phyloP scores from a whole-genome alignment of 2,329 filamentous ascomycete genomes.

The Pochonia chlamydosporia region DNA sequence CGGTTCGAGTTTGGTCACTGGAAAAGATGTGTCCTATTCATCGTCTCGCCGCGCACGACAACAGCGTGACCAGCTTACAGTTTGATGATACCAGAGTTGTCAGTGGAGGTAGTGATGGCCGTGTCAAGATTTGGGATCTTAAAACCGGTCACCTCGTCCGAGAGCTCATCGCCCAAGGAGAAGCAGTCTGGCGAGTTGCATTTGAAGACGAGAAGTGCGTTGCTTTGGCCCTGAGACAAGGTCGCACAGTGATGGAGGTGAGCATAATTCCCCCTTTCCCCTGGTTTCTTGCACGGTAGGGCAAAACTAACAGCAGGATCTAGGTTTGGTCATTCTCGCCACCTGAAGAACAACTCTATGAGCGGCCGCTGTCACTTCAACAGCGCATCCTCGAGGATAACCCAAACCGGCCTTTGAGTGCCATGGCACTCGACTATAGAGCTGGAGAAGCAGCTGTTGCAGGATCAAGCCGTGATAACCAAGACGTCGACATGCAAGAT shows the following conservation, averaged over 20 bases:
- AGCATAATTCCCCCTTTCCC: conserved; percentile 11
- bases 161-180: conserved; percentile 84
- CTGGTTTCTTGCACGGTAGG: neutral
- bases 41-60: conserved; percentile 91
- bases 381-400: conserved; percentile 40
- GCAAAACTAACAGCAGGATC: neutral
- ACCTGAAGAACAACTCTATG: conserved; percentile 60
- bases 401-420: conserved; percentile 44
- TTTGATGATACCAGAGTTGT: conserved; percentile 96
- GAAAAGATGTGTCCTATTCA: conserved; percentile 89
- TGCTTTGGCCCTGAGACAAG: conserved; percentile 80
- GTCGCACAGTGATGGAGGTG: conserved; percentile 96
- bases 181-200: conserved; percentile 95
- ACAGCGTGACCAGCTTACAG: conserved; percentile 94
- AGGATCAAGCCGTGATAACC: conserved; percentile 28
- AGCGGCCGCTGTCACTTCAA: conserved; percentile 45
- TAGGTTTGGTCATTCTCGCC: conserved; percentile 95
- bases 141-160: conserved; percentile 86
- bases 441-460: conserved; percentile 21
- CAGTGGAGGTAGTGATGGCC: conserved; percentile 92
- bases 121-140: conserved; percentile 97
- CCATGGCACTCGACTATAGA: conserved; percentile 41
- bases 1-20: conserved; percentile 92
- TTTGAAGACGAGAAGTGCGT: conserved; percentile 99
- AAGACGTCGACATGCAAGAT: conserved; percentile 53